These are phyloP conservation scores for Fusarium staphyleae DNA, from an alignment of 2,329 filamentous ascomycete species.

Conservation along the genomic window DNA sequence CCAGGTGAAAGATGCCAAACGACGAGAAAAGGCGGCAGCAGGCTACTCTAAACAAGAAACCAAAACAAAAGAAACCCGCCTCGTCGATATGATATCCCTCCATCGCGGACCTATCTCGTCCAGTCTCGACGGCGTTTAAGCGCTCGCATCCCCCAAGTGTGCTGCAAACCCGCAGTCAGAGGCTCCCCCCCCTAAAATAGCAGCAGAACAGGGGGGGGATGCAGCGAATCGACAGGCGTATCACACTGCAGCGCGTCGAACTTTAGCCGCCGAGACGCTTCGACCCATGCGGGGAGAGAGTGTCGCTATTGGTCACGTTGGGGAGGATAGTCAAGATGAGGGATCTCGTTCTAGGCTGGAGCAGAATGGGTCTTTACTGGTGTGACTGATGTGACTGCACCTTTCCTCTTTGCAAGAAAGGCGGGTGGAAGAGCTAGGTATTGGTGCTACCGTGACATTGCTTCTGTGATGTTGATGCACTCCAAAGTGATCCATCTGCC, in stretches of 20 bases:
- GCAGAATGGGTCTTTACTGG: slow-evolving; percentile 3
- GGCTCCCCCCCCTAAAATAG: slow-evolving; percentile 29
- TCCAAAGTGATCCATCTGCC: not conserved
- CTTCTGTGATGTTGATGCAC: not conserved
- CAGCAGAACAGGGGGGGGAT: not conserved
- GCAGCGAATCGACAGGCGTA: slow-evolving; percentile 39
- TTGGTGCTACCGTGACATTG: not conserved
- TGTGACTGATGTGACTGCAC: slow-evolving; percentile 30
- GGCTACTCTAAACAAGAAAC: not conserved
- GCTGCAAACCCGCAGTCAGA: slow-evolving; percentile 3
- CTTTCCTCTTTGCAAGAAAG: not conserved
- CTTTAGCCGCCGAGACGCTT: slow-evolving; percentile 30
- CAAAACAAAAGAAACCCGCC: slow-evolving; percentile 1
- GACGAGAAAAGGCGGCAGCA: slow-evolving; percentile 5
- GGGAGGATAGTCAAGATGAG: slow-evolving; percentile 16
- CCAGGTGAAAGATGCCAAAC: not conserved
- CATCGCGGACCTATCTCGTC: not conserved
- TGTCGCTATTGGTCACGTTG: slow-evolving; percentile 8
- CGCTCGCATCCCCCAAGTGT: slow-evolving; percentile 15
- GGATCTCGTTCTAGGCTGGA: slow-evolving; percentile 1
- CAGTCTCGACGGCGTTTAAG: slow-evolving; percentile 18
- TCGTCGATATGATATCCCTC: slow-evolving; percentile 25
- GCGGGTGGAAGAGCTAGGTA: slow-evolving; percentile 1
- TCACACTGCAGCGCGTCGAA: slow-evolving; percentile 43
- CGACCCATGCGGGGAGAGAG: slow-evolving; percentile 20